These are phyloP conservation scores for Lasiodiplodia sp. DNA, from an alignment of 2,329 filamentous ascomycete genomes.

Conservation along the genomic window DNA sequence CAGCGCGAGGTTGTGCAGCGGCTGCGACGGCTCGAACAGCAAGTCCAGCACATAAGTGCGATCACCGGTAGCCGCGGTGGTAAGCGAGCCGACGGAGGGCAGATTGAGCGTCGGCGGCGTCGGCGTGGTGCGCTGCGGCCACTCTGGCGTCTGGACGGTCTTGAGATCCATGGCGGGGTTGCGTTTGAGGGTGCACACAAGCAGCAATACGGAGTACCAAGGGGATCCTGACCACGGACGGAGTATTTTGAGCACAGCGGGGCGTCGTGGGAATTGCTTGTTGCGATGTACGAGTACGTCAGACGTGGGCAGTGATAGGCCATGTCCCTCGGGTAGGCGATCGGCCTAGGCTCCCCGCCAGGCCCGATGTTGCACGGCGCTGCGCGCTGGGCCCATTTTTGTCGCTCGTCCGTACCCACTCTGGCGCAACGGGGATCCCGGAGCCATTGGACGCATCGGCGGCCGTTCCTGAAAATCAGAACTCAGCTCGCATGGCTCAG, in stretches of 20 bases:
- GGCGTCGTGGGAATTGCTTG: constrained; percentile 9
- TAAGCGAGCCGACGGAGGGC: constrained; percentile 65
- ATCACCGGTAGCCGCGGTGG: constrained; percentile 61
- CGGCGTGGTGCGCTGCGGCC: constrained; percentile 20
- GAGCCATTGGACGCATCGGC: constrained; percentile 24
- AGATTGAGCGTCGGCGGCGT: constrained; percentile 47
- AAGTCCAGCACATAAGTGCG: constrained; percentile 71
- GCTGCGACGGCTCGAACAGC: constrained; percentile 82
- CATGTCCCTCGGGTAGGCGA: constrained; percentile 1
- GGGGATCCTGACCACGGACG: constrained; percentile 1
- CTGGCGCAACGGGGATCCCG: constrained; percentile 25
- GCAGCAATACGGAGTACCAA: constrained; percentile 1
- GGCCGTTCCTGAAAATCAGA: constrained; percentile 26
- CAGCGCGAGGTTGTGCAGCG: constrained; percentile 75
- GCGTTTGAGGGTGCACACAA: background rate
- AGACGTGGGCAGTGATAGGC: constrained; percentile 6
- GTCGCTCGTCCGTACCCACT: constrained; percentile 18
- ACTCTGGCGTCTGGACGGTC: constrained; percentile 37
- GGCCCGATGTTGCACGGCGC: constrained; percentile 10
- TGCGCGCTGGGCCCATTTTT: constrained; percentile 15
- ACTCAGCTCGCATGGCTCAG: constrained; percentile 15
- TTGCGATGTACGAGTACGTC: constrained; percentile 23
- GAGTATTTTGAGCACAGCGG: constrained; percentile 7
- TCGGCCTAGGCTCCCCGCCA: constrained; percentile 14
- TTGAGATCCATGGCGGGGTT: constrained; percentile 25